Base-by-base conservation (phyloP, 179 eudicot genomes). In the Drosera spatulata region DNA sequence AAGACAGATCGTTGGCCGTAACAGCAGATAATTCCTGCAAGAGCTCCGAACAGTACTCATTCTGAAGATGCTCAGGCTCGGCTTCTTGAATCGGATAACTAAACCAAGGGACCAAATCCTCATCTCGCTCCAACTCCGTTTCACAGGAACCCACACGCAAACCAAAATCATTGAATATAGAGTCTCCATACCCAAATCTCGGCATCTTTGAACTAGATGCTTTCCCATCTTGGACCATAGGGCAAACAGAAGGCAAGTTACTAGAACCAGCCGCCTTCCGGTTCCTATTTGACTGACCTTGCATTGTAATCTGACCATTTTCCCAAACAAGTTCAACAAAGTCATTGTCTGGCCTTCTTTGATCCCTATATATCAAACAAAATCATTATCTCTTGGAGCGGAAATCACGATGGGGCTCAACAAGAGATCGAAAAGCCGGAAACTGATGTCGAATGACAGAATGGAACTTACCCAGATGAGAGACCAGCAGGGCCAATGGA, bases 51-150 rank as follows among this genome's bases (percentile, higher is more conserved):
- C 80, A 65, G 57, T 71, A 88, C 46, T 79, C 88, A 39, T 84
- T 68, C 58, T 71, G 77, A 37, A 89, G 59, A 45, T 22, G 33
- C 33, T 22, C 33, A 22, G 33, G 33, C 33, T 22, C 33, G 1
- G 67, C 37, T 61, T 80, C 94, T 41, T 77, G 84, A 42, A 78
- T 56, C 6, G 83, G 80, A 70, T 77, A 80, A 69, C 60, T 81
- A 66, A 90, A 80, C 99, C 99, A 90, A 46, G 91, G 87, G 12
- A 65, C 86, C 77, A 76, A 75, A 37, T 87, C 91, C 73, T 70
- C 88, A 64, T 77, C 91, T 64, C 77, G 83, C 63, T 62, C 81
- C 61, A 78, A 71, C 44, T 71, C 82, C 62, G 73, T 48, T n/a
- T 76, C 84, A 53, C 71, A 75, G n/a, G 86, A 77, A 2, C 93